Base-by-base conservation (phyloP, 805 yeast species). In the Metschnikowia vanudenii region DNA sequence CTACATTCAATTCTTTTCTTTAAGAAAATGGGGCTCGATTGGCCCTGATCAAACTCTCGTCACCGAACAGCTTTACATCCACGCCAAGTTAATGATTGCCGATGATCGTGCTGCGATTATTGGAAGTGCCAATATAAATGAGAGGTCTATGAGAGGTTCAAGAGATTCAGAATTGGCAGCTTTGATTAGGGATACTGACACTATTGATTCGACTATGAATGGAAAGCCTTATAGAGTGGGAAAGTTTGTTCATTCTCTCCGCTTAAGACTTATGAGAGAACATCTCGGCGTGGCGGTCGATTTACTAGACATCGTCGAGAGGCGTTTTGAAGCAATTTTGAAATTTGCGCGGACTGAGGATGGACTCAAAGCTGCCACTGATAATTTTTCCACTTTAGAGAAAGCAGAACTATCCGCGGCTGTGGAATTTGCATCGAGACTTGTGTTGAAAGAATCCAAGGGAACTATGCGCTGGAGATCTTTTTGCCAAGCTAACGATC, bases 101-200 rank as follows among this genome's bases (percentile, higher is more conserved):
- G 99, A 94, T 68, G 99, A 94, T 60, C 76, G 96, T 40, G 80
- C 84, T 38, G 97, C 96, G 4, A 85, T 94, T 37, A 91, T 94
- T 59, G 99, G 99, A 2, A 88, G 97, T 59, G 99, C 99, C 0
- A 94, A 94, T 60, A 88, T 94, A 50, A 94, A 94, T 61, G 99
- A 94, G 64, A 78, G 99, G 58, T 92, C 98, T 0, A 91, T 91
- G 89, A 75, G 94, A 56, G 99, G 99, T 13, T 74, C 76, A 17
- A 77, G 99, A 62, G 99, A 94, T 62, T 90, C 97, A 4, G 99
- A 94, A 60, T 85, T 94, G 34, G 96, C 97, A 3, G 88, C 91
- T 1, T 68, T 92, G 45, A 81, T 94, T 4, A 78, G 97, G 53
- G 99, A 94, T 59, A 81, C 85, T 9, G 88, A 84, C 51, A 76